These are phyloP conservation scores for Pythium insidiosum DNA, from an alignment of 352 stramenopile species.

Conservation along the genomic window DNA sequence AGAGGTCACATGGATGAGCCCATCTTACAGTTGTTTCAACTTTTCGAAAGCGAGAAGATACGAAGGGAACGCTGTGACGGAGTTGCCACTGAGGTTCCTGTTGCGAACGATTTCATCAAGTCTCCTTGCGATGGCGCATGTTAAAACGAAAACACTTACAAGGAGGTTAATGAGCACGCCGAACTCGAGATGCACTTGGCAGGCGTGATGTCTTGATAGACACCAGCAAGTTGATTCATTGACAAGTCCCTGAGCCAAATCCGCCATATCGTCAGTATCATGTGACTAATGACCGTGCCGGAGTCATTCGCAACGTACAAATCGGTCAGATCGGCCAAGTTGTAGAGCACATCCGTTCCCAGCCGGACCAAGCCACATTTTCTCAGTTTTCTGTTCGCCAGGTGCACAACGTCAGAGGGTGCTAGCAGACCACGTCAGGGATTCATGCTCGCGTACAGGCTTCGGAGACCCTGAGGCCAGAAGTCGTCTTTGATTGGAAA, in stretches of 20 bases:
- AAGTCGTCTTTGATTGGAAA: no score
- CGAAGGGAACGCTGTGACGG: not conserved
- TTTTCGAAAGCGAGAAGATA: not conserved
- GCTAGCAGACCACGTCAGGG: no score
- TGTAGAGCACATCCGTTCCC: constrained; percentile 18
- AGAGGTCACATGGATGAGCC: not conserved
- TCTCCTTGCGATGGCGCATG: not conserved
- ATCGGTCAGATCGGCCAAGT: constrained; percentile 17
- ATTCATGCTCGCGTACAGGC: no score
- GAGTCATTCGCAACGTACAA: constrained; percentile 22
- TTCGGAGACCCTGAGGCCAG: no score
- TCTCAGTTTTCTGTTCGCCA: constrained; percentile 21
- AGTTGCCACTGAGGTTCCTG: not conserved
- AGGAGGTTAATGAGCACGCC: constrained; percentile 19
- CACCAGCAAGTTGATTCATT: constrained; percentile 18
- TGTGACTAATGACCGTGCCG: not conserved
- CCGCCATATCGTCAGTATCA: no score
- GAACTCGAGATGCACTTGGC: constrained; percentile 12
- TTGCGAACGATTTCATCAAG: no score
- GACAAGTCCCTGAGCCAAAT: constrained; percentile 42
- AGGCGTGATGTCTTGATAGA: constrained; percentile 18
- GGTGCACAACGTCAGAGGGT: no score
- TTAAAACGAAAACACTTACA: no score
- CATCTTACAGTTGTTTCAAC: not conserved
- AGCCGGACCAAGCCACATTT: constrained; percentile 44